These are phyloP conservation scores for Saccharomycodes ludwigii DNA, from an alignment of 805 yeast species.

Conservation along the genomic window DNA sequence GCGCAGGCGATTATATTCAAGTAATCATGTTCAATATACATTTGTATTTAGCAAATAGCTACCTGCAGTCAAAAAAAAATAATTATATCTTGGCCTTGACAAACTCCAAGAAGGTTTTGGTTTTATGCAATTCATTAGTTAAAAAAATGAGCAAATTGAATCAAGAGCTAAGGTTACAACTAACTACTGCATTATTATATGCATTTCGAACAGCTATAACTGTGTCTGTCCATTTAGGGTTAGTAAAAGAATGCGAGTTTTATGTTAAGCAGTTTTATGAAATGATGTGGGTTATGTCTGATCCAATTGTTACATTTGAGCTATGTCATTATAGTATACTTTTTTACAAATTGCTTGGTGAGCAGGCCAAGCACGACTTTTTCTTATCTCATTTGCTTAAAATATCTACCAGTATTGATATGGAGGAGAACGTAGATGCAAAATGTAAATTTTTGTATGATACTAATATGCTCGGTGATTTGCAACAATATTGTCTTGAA, in stretches of 20 bases:
- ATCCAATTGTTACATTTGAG: conserved; percentile 16
- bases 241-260: conserved; percentile 45
- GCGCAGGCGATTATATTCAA: conserved; percentile 14
- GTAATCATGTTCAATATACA: conserved; percentile 19
- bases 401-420: too few species aligned
- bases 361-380: too few species aligned
- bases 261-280: conserved; percentile 38
- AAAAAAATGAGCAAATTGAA: conserved; percentile 24
- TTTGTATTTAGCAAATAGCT: conserved; percentile 12
- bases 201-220: conserved; percentile 30
- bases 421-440: too few species aligned
- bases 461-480: too few species aligned
- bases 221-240: conserved; percentile 35
- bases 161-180: conserved; percentile 25
- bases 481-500: too few species aligned
- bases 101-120: conserved; percentile 36
- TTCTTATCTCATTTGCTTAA: too few species aligned
- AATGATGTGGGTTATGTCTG: conserved; percentile 21
- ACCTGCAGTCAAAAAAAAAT: conserved; percentile 10
- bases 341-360: too few species aligned
- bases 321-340: too few species aligned
- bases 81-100: conserved; percentile 16
- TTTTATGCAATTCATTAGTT: conserved; percentile 40
- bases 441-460: too few species aligned
- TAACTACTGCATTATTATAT: conserved; percentile 24